Percentiles rank a stretch among this genome's conserved stretches.
Evolutionary conservation across 805 yeast genomes (phyloP).

Genomic region (Ogataea chonburiensis): DNA sequence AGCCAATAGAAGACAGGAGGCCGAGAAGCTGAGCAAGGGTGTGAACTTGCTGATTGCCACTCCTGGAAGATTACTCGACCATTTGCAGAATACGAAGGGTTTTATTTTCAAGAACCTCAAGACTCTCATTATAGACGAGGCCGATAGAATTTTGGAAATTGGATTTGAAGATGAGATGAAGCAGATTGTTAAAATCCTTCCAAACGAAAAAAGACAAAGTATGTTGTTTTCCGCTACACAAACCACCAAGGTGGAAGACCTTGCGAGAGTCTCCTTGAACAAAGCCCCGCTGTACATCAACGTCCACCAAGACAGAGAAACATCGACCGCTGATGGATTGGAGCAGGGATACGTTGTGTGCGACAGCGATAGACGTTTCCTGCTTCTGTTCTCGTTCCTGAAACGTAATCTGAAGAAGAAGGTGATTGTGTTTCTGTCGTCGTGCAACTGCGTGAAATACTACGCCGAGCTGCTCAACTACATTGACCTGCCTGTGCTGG

Average conservation of each 20-base stretch:
- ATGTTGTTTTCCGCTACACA: conserved; percentile 99
- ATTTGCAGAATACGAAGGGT: conserved; percentile 91
- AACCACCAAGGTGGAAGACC: conserved; percentile 96
- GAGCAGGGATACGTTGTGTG: conserved; percentile 99
- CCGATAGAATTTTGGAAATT: conserved; percentile 94
- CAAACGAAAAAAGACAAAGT: conserved; percentile 89
- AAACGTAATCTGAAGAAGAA: conserved; percentile 91
- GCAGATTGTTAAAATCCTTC: conserved; percentile 91
- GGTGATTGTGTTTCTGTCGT: conserved; percentile 89
- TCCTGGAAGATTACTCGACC: conserved; percentile 96
- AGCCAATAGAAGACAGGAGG: conserved; percentile 96
- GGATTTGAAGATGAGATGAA: conserved; percentile 99
- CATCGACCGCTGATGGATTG: conserved; percentile 92
- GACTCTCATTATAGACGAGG: conserved; percentile 94
- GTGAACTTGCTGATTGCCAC: conserved; percentile 94
- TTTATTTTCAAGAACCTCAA: conserved; percentile 92
- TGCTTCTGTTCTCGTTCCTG: conserved; percentile 86
- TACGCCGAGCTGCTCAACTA: conserved; percentile 93
- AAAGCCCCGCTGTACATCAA: conserved; percentile 93
- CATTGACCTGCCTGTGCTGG: conserved; percentile 95
- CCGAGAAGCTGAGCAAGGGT: conserved; percentile 90
- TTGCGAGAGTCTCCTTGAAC: conserved; percentile 93
- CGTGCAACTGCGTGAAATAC: conserved; percentile 96
- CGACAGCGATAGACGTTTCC: conserved; percentile 91
- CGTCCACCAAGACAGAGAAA: conserved; percentile 79